Conservation (phyloP, 352 stramenopile genomes). For the Pythium scleroteichum region DNA sequence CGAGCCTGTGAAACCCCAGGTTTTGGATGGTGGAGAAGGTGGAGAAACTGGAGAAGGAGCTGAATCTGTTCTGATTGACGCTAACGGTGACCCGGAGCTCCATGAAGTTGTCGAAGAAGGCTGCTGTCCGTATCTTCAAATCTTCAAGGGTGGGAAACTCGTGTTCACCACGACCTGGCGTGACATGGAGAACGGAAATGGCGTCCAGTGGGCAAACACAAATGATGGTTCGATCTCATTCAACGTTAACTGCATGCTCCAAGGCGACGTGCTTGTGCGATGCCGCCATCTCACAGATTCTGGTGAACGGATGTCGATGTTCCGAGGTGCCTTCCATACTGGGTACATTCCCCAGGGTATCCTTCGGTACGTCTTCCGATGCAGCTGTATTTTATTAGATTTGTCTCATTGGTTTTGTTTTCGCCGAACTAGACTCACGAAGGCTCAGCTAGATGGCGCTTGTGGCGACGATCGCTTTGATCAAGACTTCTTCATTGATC, state of each 20-base stretch:
- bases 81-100: slow-evolving; percentile 46
- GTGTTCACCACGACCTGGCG: slow-evolving; percentile 94
- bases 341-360: slow-evolving; percentile 96
- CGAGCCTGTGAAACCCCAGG: slow-evolving; percentile 52
- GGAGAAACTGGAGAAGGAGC: slow-evolving; percentile 32
- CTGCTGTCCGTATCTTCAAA: slow-evolving; percentile 97
- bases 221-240: slow-evolving; percentile 92
- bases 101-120: slow-evolving; percentile 80
- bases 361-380: slow-evolving; percentile 64
- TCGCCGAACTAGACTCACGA: slow-evolving; percentile 78
- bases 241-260: slow-evolving; percentile 95
- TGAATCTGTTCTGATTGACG: slow-evolving; percentile 18
- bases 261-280: slow-evolving; percentile 96
- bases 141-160: slow-evolving; percentile 97
- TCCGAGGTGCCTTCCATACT: slow-evolving; percentile 98
- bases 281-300: slow-evolving; percentile 93
- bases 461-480: slow-evolving; percentile 93
- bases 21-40: slow-evolving; percentile 30
- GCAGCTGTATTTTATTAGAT: neutral
- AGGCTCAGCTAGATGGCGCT: slow-evolving; percentile 95
- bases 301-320: slow-evolving; percentile 94
- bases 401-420: slow-evolving; percentile 3
- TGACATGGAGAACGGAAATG: slow-evolving; percentile 83
- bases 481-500: slow-evolving; percentile 96
- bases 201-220: slow-evolving; percentile 91